phyloP scores from a whole-genome alignment of 108 stramenopile genomes.

The Conticribra guillardii region DNA sequence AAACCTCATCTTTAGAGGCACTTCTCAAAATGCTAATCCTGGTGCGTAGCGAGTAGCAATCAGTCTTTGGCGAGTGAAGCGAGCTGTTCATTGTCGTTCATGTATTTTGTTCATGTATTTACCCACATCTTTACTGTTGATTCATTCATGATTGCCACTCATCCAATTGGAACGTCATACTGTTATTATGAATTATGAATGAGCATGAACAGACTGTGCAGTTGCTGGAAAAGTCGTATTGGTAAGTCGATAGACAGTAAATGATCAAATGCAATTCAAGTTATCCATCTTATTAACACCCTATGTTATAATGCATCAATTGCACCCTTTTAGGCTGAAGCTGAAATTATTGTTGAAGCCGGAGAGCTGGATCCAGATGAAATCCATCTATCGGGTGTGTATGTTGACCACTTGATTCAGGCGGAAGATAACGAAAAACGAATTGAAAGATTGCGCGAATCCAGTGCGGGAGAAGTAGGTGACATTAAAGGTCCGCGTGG shows the following conservation, averaged over 20 bases:
- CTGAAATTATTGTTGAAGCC: conserved; percentile 88
- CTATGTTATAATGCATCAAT: not conserved
- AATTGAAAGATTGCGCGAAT: conserved; percentile 83
- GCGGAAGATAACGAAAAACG: conserved; percentile 82
- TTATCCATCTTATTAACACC: not conserved
- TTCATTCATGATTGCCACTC: no score
- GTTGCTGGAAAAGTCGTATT: conserved; percentile 87
- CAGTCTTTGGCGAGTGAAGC: no score
- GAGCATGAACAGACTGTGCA: conserved; percentile 87
- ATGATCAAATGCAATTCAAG: no score
- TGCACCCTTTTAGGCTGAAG: conserved; percentile 63
- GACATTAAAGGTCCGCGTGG: conserved; percentile 70
- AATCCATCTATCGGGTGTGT: conserved; percentile 90
- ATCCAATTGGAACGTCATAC: no score
- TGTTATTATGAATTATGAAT: no score
- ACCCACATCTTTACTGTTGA: no score
- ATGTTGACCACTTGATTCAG: conserved; percentile 85
- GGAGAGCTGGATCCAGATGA: conserved; percentile 88
- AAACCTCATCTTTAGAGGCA: conserved; percentile 92
- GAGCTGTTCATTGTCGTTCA: no score
- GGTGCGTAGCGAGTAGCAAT: no score
- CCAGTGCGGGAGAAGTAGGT: conserved; percentile 36
- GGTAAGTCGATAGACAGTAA: no score
- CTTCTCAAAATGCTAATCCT: conserved; percentile 92
- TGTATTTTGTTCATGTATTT: no score